Base-by-base conservation (phyloP, 768 basidiomycete genomes). In the Boletus edulis region DNA sequence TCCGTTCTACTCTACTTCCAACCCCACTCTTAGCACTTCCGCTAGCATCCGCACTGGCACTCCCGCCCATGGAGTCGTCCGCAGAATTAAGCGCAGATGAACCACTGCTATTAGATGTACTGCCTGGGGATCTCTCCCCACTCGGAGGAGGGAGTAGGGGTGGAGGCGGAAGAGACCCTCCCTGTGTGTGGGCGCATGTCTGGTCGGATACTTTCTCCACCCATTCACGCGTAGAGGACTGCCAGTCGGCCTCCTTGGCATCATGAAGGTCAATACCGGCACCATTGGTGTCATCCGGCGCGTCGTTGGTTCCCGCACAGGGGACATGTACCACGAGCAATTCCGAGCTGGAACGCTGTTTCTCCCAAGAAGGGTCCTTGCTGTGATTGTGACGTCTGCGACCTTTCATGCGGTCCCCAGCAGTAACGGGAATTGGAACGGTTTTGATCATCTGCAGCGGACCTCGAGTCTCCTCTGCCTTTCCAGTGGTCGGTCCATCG, bases 211-310 rank as follows among this genome's bases (percentile, higher is more conserved):
- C 71, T 48, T 72, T 72, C 59, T 81, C 76, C 14, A 74, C 80
- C 81, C 81, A 82, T 52, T 73, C 70, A 49, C 73, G 71, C 15
- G 79, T 81, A 29, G 70, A 60, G 24, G 61, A 47, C 29, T 63
- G 60, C 64, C 63, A 63, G 34, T 57, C 65, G 3, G 61, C 46
- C 52, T 66, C 45, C 32, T 57, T 58, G 58, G 63, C 56, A 62
- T 56, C 54, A 3, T 56, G 29, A 29, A 70, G 55, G 45, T 54
- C 53, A 27, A 66, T 52, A n/a, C 32, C 41, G 9, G 50, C 24
- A 24, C 52, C 48, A 31, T 66, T 61, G 39, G 60, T 47, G 14
- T 59, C 63, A 51, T 63, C 64, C 3, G 56, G 52, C 14, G 63
- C 55, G 13, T 51, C 51, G 8, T 45, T 42, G 18, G 51, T 55